These are phyloP conservation scores for Pterocarpus santalinus DNA, from an alignment of 306 rosid species.

Conservation along the genomic window DNA sequence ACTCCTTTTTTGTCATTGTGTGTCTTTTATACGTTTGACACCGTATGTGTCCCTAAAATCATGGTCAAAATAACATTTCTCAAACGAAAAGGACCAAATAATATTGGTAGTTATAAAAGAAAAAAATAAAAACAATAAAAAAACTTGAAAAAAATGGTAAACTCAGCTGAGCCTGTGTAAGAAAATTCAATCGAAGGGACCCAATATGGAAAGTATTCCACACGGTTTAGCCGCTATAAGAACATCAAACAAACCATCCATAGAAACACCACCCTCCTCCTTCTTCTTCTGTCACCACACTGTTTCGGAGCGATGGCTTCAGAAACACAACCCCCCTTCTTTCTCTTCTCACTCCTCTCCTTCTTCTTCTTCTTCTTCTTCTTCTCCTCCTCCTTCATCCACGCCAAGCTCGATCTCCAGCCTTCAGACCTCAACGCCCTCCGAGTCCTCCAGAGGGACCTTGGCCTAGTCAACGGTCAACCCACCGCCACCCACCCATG, in stretches of 20 bases:
- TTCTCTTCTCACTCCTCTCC: conserved; percentile 50
- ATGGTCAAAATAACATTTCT: too few species aligned
- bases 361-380: conserved; percentile 22
- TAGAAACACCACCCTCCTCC: neutral
- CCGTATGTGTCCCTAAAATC: too few species aligned
- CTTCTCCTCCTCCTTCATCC: conserved; percentile 43
- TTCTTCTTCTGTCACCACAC: neutral
- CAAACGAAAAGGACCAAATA: too few species aligned
- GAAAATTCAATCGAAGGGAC: conserved; percentile 19
- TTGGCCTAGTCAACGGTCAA: conserved; percentile 60
- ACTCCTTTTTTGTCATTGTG: too few species aligned
- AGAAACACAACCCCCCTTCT: conserved; percentile 46
- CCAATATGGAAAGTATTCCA: neutral
- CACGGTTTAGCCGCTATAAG: neutral
- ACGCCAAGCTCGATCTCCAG: conserved; percentile 60
- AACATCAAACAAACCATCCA: neutral
- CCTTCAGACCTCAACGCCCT: conserved; percentile 79
- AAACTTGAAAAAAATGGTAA: too few species aligned
- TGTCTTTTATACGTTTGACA: too few species aligned
- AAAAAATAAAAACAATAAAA: too few species aligned
- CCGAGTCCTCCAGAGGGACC: conserved; percentile 49
- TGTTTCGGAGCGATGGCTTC: conserved; percentile 45
- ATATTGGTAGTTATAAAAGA: too few species aligned
- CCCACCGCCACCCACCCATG: conserved; percentile 51
- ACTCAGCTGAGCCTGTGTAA: too few species aligned